Evolutionary conservation across 768 basidiomycete species (phyloP).

Genomic region (Royoungia palumana): DNA sequence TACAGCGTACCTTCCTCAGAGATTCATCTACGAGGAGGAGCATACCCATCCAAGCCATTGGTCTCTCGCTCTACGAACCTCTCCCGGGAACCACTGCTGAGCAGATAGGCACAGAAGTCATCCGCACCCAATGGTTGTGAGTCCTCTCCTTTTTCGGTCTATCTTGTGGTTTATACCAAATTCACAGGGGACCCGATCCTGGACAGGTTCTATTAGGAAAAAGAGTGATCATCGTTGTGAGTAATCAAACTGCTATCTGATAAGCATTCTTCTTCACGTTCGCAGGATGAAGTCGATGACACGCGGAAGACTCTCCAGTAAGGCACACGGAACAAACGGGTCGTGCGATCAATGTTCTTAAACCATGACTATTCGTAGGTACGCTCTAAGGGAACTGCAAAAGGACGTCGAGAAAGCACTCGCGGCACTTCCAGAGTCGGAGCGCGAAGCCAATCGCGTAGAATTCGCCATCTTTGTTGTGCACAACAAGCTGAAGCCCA

Average conservation of each 20-base stretch:
- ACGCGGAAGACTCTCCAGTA: slow-evolving; percentile 86
- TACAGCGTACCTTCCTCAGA: slow-evolving; percentile 81
- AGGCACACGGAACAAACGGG: slow-evolving; percentile 24
- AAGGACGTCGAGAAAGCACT: slow-evolving; percentile 82
- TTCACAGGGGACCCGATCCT: slow-evolving; percentile 56
- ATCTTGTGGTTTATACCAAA: not conserved
- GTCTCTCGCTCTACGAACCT: slow-evolving; percentile 91
- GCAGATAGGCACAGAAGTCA: slow-evolving; percentile 77
- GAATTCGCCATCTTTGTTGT: slow-evolving; percentile 93
- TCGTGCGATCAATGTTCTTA: slow-evolving; percentile 1
- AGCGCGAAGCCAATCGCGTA: slow-evolving; percentile 72
- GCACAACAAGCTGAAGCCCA: slow-evolving; percentile 89
- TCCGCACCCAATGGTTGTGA: slow-evolving; percentile 96
- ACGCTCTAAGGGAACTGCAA: slow-evolving; percentile 84
- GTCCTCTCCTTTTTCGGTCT: slow-evolving; percentile 25
- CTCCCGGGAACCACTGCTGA: slow-evolving; percentile 71
- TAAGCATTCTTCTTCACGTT: not conserved
- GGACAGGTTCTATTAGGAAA: slow-evolving; percentile 74
- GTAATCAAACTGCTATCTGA: slow-evolving; percentile 30
- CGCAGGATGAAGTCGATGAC: slow-evolving; percentile 84
- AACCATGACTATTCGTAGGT: slow-evolving; percentile 43
- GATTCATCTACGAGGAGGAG: slow-evolving; percentile 65
- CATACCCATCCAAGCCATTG: slow-evolving; percentile 94
- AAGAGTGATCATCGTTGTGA: slow-evolving; percentile 76
- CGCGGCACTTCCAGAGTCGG: slow-evolving; percentile 59